Evolutionary conservation across 352 stramenopile species (phyloP).

Genomic region (Phytophthora sp.): DNA sequence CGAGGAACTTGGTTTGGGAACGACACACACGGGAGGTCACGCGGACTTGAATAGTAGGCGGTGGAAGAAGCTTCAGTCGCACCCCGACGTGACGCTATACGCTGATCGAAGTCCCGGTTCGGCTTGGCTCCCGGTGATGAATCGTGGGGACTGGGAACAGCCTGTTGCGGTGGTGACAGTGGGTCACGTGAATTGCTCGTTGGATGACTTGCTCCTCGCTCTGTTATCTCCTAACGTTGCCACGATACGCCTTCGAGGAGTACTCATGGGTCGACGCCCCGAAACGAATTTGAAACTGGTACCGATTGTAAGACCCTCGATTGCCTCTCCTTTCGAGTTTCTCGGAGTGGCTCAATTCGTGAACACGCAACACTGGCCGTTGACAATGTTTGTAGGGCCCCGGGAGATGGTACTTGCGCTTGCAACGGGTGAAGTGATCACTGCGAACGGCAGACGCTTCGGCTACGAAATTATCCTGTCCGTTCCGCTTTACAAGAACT

Average conservation of each 20-base stretch:
- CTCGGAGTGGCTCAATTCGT: slow-evolving; percentile 23
- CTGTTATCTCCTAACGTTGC: slow-evolving; percentile 17
- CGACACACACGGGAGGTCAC: slow-evolving; percentile 10
- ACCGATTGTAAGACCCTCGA: slow-evolving; percentile 16
- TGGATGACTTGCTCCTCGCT: slow-evolving; percentile 28
- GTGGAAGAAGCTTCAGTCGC: slow-evolving; percentile 35
- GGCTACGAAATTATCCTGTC: slow-evolving; percentile 35
- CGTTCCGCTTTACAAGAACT: slow-evolving; percentile 9
- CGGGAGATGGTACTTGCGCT: slow-evolving; percentile 24
- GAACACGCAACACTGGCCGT: slow-evolving; percentile 28
- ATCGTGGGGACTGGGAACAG: slow-evolving; percentile 28
- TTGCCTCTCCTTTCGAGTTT: slow-evolving; percentile 20
- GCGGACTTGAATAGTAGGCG: slow-evolving; percentile 11
- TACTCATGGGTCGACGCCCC: slow-evolving; percentile 19
- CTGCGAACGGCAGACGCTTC: slow-evolving; percentile 20
- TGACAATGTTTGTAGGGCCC: slow-evolving; percentile 27
- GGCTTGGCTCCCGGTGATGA: slow-evolving; percentile 25
- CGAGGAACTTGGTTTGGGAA: slow-evolving; percentile 27
- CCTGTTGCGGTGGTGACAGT: slow-evolving; percentile 25
- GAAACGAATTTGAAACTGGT: slow-evolving; percentile 15
- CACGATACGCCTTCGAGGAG: slow-evolving; percentile 15
- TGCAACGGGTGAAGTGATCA: slow-evolving; percentile 26
- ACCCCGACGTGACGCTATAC: slow-evolving; percentile 29
- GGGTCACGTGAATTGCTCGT: slow-evolving; percentile 18
- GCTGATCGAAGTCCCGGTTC: slow-evolving; percentile 15